Evolutionary conservation across 2,329 filamentous ascomycete species (phyloP), one percentile per base, ranked within the genome.

Genomic region (Shiraia bambusicola): DNA sequence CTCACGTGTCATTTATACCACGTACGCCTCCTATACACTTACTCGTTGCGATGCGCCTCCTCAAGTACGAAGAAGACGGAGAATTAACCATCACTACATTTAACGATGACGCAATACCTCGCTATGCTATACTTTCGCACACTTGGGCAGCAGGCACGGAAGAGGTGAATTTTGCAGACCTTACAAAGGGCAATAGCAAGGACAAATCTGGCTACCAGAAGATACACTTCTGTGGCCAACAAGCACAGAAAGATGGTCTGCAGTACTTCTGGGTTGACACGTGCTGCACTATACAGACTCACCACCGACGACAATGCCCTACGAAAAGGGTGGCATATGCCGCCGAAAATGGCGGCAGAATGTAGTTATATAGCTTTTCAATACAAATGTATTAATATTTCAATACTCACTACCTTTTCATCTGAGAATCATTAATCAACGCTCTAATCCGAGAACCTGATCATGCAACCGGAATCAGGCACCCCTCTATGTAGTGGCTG

Each of bases 231-330:
- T n/a, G n/a, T n/a, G n/a, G n/a, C n/a, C n/a, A n/a, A n/a, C n/a
- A n/a, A n/a, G n/a, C n/a, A n/a, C n/a, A n/a, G n/a, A n/a, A n/a
- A n/a, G n/a, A n/a, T n/a, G n/a, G n/a, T n/a, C n/a, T n/a, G n/a
- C n/a, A n/a, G n/a, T n/a, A n/a, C n/a, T n/a, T n/a, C n/a, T n/a
- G n/a, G n/a, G n/a, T n/a, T n/a, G n/a, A n/a, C n/a, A n/a, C n/a
- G 17, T 47, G 36, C 24, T 47, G 31, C 37, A 49, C 36, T 47
- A 47, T 40, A 47, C 40, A 47, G 28, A 40, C 40, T 47, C 40
- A 47, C 45, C 40, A 49, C 42, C 19, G 41, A 45, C 34, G 41
- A 49, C 41, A 49, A 49, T 26, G 34, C 38, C 37, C 41, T 45
- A 42, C 46, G 35, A 42, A 45, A 49, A 37, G 37, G 41, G 34